Conservation (phyloP, 2,329 filamentous ascomycete genomes). For the Arachnomyces sp. region DNA sequence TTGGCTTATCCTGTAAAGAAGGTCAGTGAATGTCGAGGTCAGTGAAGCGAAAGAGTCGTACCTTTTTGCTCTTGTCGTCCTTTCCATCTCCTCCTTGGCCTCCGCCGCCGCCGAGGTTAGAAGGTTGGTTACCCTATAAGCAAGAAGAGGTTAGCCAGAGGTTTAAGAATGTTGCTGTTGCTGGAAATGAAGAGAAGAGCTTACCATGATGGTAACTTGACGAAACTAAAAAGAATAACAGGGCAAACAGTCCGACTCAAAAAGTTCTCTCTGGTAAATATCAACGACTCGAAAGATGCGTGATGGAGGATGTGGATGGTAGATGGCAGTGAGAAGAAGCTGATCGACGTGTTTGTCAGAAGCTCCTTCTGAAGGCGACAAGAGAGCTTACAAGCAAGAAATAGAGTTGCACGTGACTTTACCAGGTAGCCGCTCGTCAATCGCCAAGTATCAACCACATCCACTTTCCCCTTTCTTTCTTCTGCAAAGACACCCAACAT, state of each 20-base stretch:
- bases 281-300: slow-evolving; percentile 9
- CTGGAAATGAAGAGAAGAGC: slow-evolving; percentile 10
- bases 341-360: slow-evolving; percentile 5
- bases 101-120: slow-evolving; percentile 71
- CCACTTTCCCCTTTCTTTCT: no score
- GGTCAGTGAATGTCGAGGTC: slow-evolving; percentile 12
- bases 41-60: slow-evolving; percentile 25
- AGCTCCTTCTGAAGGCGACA: slow-evolving; percentile 12
- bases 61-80: slow-evolving; percentile 92
- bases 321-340: slow-evolving; percentile 3
- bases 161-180: slow-evolving; percentile 2
- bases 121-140: slow-evolving; percentile 53
- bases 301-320: slow-evolving; percentile 6
- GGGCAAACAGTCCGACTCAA: slow-evolving; percentile 1
- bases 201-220: slow-evolving; percentile 28
- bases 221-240: slow-evolving; percentile 11
- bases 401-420: no score
- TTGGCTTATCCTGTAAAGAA: slow-evolving; percentile 90
- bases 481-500: no score
- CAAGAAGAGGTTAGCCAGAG: slow-evolving; percentile 17
- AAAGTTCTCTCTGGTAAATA: background rate
- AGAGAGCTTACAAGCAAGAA: no score
- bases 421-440: no score
- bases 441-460: no score
- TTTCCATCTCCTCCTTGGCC: slow-evolving; percentile 66